Base-by-base conservation (phyloP, 2,329 filamentous ascomycete species). In the Corniculantispora saksenae region DNA sequence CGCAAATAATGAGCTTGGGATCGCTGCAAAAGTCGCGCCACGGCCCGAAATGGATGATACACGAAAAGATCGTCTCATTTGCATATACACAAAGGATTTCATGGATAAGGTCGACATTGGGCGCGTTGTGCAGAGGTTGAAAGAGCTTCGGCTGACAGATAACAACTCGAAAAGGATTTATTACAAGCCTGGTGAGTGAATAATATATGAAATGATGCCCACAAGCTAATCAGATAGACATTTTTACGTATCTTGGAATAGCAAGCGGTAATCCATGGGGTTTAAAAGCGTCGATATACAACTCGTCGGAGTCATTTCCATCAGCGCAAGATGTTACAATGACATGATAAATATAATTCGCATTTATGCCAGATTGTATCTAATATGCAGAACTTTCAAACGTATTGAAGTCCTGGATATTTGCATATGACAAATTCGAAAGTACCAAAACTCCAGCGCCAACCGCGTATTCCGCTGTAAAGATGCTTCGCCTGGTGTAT, bases 81-180 rank as follows among this genome's bases (percentile, higher is more conserved):
- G 91, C 69, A 81, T 96, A 9, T 96, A 96, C 75, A 96, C 92
- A 6, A 79, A 81, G 50, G 87, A 97, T 74, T 95, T 93, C 72
- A 80, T 80, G 32, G 88, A 96, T 72, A 82, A 79, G 60, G 79
- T 82, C 4, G 92, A 96, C 72, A 84, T 96, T 7, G 82, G 81
- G 32, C 83, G 90, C 51, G 90, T 96, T 4, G 78, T 94, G 47
- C 73, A 80, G 65, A 84, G 81, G 68, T 76, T 96, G 67, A 83
- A 84, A 59, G 81, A 87, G 63, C 79, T 93, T 65, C 87, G 84
- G 9, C 77, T 95, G 45, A 81, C 90, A 59, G 80, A 80, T 40
- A 66, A 74, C 23, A 76, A 69, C 57, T 75, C 76, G 4, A 80
- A 78, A 54, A 78, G 81, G 1, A 88, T 95, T 58, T 94, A 92